phyloP scores from a whole-genome alignment of 2,329 filamentous ascomycete genomes.

The Penicillium sp. region DNA sequence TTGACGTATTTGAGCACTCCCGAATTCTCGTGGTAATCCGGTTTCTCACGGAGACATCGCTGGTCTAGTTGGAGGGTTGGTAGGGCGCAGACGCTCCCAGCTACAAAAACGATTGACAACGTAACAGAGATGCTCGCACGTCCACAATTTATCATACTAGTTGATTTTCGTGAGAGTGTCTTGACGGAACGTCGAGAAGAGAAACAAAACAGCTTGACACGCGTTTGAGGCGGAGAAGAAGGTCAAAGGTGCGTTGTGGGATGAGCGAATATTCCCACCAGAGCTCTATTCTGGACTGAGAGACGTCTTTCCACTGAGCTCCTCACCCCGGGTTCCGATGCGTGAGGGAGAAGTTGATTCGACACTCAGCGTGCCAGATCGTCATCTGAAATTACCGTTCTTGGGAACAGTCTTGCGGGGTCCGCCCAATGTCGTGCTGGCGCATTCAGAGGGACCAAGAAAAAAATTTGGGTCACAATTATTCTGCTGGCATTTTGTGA shows the following conservation, averaged over 20 bases:
- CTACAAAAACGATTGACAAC: not conserved
- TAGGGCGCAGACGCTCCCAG: not conserved
- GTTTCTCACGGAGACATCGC: not conserved
- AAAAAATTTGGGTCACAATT: too few species aligned
- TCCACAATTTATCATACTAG: not conserved
- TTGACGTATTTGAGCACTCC: conserved; percentile 20
- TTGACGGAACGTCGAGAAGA: not conserved
- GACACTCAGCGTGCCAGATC: not conserved
- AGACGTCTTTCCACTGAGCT: not conserved
- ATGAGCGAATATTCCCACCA: too few species aligned
- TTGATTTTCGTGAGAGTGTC: not conserved
- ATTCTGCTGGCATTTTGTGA: too few species aligned
- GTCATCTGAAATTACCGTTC: too few species aligned
- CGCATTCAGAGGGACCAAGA: too few species aligned
- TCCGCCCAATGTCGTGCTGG: not conserved
- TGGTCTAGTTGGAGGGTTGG: not conserved
- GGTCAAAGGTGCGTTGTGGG: not conserved
- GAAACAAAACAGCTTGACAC: not conserved
- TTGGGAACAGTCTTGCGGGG: not conserved
- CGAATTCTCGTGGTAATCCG: conserved; percentile 8
- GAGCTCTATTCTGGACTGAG: not conserved
- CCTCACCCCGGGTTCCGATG: not conserved
- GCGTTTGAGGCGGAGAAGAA: not conserved
- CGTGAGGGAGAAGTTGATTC: not conserved
- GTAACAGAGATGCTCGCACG: not conserved